Evolutionary conservation across 1,284 basidiomycete species (phyloP).

Genomic region (Trichosporon inkin): DNA sequence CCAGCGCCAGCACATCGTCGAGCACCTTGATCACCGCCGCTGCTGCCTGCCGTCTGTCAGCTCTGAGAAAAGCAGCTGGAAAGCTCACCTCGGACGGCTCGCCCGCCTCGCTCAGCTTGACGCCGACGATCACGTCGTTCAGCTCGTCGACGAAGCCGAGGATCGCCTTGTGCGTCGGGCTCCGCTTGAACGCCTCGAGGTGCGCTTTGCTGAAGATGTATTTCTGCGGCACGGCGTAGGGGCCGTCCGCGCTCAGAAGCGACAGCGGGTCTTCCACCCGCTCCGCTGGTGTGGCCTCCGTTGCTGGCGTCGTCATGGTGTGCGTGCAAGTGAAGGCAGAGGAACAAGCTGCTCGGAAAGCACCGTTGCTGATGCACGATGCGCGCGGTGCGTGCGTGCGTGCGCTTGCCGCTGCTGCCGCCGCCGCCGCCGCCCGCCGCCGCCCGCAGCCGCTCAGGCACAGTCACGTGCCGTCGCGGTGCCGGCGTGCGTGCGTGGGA

Average conservation of each 20-base stretch:
- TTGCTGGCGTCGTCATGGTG: slow-evolving; percentile 8
- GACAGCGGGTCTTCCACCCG: slow-evolving; percentile 14
- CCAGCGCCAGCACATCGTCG: slow-evolving; percentile 64
- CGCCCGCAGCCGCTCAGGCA: no score
- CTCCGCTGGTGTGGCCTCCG: neutral
- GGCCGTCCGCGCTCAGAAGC: slow-evolving; percentile 10
- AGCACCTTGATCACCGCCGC: slow-evolving; percentile 62
- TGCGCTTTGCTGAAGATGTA: slow-evolving; percentile 74
- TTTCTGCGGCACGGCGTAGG: slow-evolving; percentile 56
- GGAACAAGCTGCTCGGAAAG: neutral
- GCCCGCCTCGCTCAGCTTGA: slow-evolving; percentile 68
- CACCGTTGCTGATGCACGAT: neutral
- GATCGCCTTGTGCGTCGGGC: slow-evolving; percentile 66
- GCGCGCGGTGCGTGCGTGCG: no score
- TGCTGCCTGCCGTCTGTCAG: slow-evolving; percentile 57
- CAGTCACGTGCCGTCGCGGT: neutral
- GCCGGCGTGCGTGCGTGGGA: no score
- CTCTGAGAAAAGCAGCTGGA: slow-evolving; percentile 13
- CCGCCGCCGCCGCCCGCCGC: no score
- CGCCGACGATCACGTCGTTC: slow-evolving; percentile 71
- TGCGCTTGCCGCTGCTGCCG: neutral
- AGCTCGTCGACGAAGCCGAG: slow-evolving; percentile 69
- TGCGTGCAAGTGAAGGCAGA: neutral
- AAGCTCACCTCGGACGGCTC: slow-evolving; percentile 58
- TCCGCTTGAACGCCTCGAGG: slow-evolving; percentile 74